phyloP scores from a whole-genome alignment of 805 yeast species.

The Monosporozyma unispora region DNA sequence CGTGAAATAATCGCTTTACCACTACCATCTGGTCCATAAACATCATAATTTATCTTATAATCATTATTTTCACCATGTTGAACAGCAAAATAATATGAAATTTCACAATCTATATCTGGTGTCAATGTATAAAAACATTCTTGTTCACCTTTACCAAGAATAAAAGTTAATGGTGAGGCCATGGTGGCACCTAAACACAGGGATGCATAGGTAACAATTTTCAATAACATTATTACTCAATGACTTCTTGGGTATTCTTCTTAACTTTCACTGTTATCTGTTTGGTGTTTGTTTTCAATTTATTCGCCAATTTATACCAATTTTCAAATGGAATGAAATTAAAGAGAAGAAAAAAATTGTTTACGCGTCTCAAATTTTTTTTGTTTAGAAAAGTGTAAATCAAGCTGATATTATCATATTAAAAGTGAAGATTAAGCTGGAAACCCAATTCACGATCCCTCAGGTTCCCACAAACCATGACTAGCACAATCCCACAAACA shows the following conservation, averaged over 20 bases:
- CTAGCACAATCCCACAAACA: background rate
- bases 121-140: conserved; percentile 25
- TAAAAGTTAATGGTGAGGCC: conserved; percentile 24
- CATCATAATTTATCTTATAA: conserved; percentile 20
- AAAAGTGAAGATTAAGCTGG: too few species aligned
- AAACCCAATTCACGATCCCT: too few species aligned
- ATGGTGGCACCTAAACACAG: background rate
- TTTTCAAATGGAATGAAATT: too few species aligned
- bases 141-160: conserved; percentile 14
- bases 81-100: conserved; percentile 30
- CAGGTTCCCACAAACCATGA: too few species aligned
- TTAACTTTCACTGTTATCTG: background rate
- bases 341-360: background rate
- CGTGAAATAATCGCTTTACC: conserved; percentile 38
- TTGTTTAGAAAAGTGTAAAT: too few species aligned
- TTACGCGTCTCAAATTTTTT: background rate
- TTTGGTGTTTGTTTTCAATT: background rate
- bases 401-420: too few species aligned
- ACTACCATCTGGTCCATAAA: conserved; percentile 25
- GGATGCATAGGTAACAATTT: background rate
- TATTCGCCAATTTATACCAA: background rate
- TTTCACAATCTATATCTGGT: conserved; percentile 57
- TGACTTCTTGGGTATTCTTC: too few species aligned
- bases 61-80: conserved; percentile 22
- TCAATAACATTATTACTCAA: background rate